Conservation (phyloP, 106 monocot species). For the Dactylorhiza incarnata region DNA sequence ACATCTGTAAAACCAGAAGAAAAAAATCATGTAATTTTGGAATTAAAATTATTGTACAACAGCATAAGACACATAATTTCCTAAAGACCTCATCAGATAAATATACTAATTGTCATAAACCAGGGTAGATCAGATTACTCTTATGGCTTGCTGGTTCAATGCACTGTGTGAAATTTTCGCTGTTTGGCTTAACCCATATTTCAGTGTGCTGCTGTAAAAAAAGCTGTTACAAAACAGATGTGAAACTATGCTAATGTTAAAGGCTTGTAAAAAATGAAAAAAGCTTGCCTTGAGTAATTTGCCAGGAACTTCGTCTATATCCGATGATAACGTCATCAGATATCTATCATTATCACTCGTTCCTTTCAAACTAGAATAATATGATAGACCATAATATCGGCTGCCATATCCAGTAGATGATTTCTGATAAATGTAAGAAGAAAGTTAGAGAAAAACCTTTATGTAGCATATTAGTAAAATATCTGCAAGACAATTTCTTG, state of each 20-base stretch:
- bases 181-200: slow-evolving; percentile 80
- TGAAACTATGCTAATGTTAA: neutral
- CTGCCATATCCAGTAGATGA: slow-evolving; percentile 16
- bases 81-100: neutral
- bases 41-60: neutral
- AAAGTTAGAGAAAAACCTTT: neutral
- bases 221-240: neutral
- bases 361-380: slow-evolving; percentile 17
- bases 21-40: neutral
- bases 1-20: slow-evolving; percentile 32
- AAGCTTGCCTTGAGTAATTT: slow-evolving; percentile 41
- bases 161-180: slow-evolving; percentile 64
- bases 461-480: neutral
- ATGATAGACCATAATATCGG: slow-evolving; percentile 14
- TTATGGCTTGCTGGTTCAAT: slow-evolving; percentile 41
- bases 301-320: slow-evolving; percentile 14
- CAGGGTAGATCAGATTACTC: slow-evolving; percentile 39
- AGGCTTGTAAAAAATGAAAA: neutral
- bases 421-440: slow-evolving; percentile 34
- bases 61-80: neutral
- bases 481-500: too few species aligned
- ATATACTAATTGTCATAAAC: neutral
- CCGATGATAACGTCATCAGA: slow-evolving; percentile 50
- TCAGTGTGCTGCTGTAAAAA: slow-evolving; percentile 39
- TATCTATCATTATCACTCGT: slow-evolving; percentile 58